A percentile compares a stretch with the other conserved stretches of the same genome.
Evolutionary conservation across 225 moss, liverwort and hornwort species (phyloP).

Genomic region (Polytrichum formosum): DNA sequence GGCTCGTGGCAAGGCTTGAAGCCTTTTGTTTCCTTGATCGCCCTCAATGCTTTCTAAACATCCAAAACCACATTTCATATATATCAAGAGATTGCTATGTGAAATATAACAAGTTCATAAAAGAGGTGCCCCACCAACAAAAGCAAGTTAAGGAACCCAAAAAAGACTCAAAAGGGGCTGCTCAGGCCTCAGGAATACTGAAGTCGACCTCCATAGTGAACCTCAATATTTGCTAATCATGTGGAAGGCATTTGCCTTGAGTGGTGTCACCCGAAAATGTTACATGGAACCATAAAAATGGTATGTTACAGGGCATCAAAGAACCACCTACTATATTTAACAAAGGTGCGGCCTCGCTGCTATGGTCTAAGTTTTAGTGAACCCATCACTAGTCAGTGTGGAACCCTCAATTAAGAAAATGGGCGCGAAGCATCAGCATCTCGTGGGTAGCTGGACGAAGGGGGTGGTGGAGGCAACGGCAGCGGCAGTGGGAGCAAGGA

Average conservation of each 20-base stretch:
- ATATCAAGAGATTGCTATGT: no score
- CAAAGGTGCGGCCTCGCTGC: slow-evolving; percentile 15
- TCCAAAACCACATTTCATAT: no score
- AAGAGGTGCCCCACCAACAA: no score
- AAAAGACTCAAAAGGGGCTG: no score
- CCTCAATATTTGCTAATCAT: background rate
- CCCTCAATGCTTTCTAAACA: no score
- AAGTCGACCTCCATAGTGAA: no score
- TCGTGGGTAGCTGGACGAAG: background rate
- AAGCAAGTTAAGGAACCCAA: no score
- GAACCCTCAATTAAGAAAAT: slow-evolving; percentile 21
- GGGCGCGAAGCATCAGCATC: slow-evolving; percentile 5
- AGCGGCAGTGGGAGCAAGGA: slow-evolving; percentile 18
- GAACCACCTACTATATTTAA: slow-evolving; percentile 25
- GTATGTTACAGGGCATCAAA: slow-evolving; percentile 38
- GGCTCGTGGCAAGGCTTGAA: no score
- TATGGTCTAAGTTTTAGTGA: slow-evolving; percentile 21
- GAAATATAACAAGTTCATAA: no score
- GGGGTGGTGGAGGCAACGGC: background rate
- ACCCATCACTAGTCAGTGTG: slow-evolving; percentile 28
- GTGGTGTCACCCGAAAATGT: slow-evolving; percentile 41
- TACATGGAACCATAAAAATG: slow-evolving; percentile 24
- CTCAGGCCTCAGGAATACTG: no score
- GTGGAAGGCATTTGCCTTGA: slow-evolving; percentile 12
- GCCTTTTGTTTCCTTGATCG: no score